Evolutionary conservation across 257 asterid species (phyloP).

Genomic region (Primulina huaijiensis): DNA sequence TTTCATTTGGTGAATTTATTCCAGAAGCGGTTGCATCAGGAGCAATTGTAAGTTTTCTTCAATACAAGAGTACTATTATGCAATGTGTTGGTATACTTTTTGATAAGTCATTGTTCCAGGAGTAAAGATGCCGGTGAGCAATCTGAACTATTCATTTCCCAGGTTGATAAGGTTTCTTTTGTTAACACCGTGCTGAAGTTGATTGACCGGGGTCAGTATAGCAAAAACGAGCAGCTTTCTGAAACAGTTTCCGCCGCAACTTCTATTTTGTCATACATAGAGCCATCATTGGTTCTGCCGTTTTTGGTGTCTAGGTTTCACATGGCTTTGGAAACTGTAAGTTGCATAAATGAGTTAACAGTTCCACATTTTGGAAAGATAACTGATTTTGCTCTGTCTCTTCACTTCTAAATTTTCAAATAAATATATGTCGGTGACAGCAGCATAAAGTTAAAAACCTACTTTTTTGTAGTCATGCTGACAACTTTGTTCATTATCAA

Average conservation of each 20-base stretch:
- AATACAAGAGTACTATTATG: slow-evolving; percentile 9
- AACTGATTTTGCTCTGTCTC: slow-evolving; percentile 2
- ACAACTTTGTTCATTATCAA: slow-evolving; percentile 25
- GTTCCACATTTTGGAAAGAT: slow-evolving; percentile 4
- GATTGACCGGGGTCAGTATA: slow-evolving; percentile 97
- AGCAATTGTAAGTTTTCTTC: slow-evolving; percentile 70
- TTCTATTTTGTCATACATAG: slow-evolving; percentile 87
- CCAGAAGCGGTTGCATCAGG: slow-evolving; percentile 81
- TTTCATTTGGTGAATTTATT: slow-evolving; percentile 73
- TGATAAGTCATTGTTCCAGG: slow-evolving; percentile 52
- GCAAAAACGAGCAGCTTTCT: slow-evolving; percentile 88
- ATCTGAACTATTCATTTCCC: slow-evolving; percentile 51
- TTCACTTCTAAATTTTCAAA: slow-evolving; percentile 5
- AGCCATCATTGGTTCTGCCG: slow-evolving; percentile 92
- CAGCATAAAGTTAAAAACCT: slow-evolving; percentile 17
- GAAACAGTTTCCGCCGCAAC: slow-evolving; percentile 94
- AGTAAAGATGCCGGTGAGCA: slow-evolving; percentile 49
- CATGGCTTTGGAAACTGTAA: slow-evolving; percentile 98
- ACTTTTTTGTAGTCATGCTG: background rate
- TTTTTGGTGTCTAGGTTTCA: slow-evolving; percentile 88
- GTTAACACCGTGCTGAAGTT: slow-evolving; percentile 71
- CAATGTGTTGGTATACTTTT: slow-evolving; percentile 24
- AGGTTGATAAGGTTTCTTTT: slow-evolving; percentile 77
- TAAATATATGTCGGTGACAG: slow-evolving; percentile 16
- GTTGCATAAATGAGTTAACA: slow-evolving; percentile 31